Base-by-base conservation (phyloP, 192 early-diverging fungal species). In the Cetraspora pellucida region DNA sequence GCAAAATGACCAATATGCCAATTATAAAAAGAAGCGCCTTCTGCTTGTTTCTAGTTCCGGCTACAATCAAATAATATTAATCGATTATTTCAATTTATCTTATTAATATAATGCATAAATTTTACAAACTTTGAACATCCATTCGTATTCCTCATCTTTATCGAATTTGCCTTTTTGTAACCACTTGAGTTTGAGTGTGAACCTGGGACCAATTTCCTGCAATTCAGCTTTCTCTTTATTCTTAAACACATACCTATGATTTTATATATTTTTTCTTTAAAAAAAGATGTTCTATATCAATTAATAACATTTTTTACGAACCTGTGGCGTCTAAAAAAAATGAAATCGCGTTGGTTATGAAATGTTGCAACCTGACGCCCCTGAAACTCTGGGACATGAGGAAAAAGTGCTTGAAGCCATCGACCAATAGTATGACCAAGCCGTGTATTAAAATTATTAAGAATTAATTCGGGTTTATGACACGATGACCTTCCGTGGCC, bases 291-390 rank as follows among this genome's bases (percentile, higher is more conserved):
- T 25, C 19, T 44, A 74, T 31, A 46, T 46, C 10, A 52, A 17
- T 44, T 59, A 1, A 44, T 61, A 14, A 50, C 6, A 27, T 52
- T 52, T 28, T n/a, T 8, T 31, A 45, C 75, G 65, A 80, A 90
- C 86, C 95, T 89, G 81, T 99, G 98, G 49, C 97, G 89, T 77
- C 98, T 86, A 79, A 99, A 97, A 81, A 99, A 99, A 75, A 99
- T 98, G 78, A 97, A 99, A 82, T 99, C 98, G 57, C 98, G 94
- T 85, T 99, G 98, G 83, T 99, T 99, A 80, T 99, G 98, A 80
- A 99, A 93, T 4, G 98, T 99, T 10, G 89, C 93, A 30, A 91
- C 96, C 80, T 98, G 96, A 59, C 98, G 84, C 10, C 95, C 96
- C 77, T 95, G 86, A 80, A 99, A 99, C 82, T 99, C 93, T 11